Conservation (phyloP, 148 eudicot genomes). For the Oxyria digyna region DNA sequence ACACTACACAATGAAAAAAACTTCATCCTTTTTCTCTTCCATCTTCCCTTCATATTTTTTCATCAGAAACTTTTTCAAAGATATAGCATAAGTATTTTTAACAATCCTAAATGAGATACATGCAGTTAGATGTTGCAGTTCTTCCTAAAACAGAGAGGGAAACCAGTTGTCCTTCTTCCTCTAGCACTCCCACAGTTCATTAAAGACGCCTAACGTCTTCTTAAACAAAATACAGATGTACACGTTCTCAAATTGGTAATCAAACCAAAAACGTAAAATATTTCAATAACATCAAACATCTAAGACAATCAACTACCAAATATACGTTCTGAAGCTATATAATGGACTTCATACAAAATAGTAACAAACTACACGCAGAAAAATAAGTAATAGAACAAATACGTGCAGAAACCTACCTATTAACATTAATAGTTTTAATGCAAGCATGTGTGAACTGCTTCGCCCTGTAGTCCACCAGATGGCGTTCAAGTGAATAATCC, state of each 20-base stretch:
- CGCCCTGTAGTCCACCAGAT: conserved; percentile 57
- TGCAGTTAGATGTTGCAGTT: not conserved
- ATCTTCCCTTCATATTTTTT: not conserved
- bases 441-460: conserved; percentile 63
- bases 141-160: not conserved
- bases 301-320: not conserved
- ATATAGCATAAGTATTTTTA: not conserved
- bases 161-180: not conserved
- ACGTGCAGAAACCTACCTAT: conserved; percentile 39
- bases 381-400: not conserved
- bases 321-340: too few relatives aligned
- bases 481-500: conserved; percentile 31
- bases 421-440: conserved; percentile 60
- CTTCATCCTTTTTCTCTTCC: not conserved
- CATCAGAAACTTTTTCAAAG: not conserved
- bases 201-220: too few relatives aligned
- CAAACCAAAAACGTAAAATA: not conserved
- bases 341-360: too few relatives aligned
- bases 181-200: too few relatives aligned
- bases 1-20: not conserved
- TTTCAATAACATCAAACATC: not conserved
- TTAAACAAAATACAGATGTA: too few relatives aligned
- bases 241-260: not conserved
- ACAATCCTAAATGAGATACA: not conserved
- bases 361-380: too few relatives aligned